phyloP scores from a whole-genome alignment of 257 asterid genomes.

The Marsdenia floribunda region DNA sequence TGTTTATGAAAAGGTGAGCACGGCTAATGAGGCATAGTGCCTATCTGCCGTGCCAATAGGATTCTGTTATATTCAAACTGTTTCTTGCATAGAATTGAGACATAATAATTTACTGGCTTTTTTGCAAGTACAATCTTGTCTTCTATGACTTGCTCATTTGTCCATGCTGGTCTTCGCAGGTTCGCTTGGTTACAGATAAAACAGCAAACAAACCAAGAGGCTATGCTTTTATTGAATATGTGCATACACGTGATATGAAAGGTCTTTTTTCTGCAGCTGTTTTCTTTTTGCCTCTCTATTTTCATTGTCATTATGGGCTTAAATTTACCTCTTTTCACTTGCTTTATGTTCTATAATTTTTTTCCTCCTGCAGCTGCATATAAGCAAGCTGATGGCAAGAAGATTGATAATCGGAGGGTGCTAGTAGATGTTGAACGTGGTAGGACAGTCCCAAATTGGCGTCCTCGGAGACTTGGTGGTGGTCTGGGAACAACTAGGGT shows the following conservation, averaged over 20 bases:
- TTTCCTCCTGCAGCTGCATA: conserved; percentile 67
- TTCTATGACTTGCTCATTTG: conserved; percentile 25
- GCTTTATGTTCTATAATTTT: background rate
- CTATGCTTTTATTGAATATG: conserved; percentile 86
- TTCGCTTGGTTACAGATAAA: conserved; percentile 71
- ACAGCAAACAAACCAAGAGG: conserved; percentile 84
- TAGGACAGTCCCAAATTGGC: conserved; percentile 98
- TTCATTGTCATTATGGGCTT: background rate
- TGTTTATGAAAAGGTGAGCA: conserved; percentile 96
- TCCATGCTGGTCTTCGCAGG: conserved; percentile 50
- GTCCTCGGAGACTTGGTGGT: conserved; percentile 99
- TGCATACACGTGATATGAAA: conserved; percentile 94
- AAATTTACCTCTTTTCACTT: background rate
- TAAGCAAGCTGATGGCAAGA: conserved; percentile 98
- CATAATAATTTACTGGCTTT: conserved; percentile 17
- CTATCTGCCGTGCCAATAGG: conserved; percentile 98
- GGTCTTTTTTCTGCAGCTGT: conserved; percentile 34
- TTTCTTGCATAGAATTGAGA: conserved; percentile 8
- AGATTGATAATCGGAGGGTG: conserved; percentile 90
- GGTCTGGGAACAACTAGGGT: conserved; percentile 98
- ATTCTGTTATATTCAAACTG: conserved; percentile 33
- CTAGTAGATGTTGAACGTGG: conserved; percentile 99
- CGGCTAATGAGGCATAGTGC: conserved; percentile 97
- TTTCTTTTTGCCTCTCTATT: background rate
- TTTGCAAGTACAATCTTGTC: conserved; percentile 8